phyloP scores from a whole-genome alignment of 352 stramenopile species.

The Phytopythium aichiense region DNA sequence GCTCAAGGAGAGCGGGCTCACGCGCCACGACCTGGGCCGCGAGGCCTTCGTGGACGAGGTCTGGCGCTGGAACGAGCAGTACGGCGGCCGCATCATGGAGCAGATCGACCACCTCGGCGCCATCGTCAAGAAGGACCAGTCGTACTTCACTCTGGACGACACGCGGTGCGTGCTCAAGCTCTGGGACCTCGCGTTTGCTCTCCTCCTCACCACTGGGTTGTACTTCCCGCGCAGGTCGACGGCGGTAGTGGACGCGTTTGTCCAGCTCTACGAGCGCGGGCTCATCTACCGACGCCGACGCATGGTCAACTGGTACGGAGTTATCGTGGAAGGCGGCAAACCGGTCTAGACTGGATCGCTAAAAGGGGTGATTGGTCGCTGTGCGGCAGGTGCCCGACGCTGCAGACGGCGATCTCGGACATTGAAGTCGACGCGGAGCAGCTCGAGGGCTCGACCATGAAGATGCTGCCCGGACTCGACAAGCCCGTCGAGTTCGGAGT shows the following conservation, averaged over 20 bases:
- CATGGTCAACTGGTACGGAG: conserved; percentile 97
- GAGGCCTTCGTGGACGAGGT: conserved; percentile 96
- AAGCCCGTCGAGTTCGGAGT: conserved; percentile 80
- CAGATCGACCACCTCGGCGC: conserved; percentile 94
- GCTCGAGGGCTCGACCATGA: conserved; percentile 87
- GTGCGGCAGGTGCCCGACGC: conserved; percentile 59
- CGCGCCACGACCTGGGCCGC: conserved; percentile 94
- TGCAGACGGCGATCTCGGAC: conserved; percentile 95
- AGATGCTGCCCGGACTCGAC: conserved; percentile 63
- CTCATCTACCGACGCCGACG: conserved; percentile 95
- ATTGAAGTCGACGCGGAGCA: conserved; percentile 98
- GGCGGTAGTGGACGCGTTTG: conserved; percentile 64
- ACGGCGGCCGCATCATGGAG: conserved; percentile 94
- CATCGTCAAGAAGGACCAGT: conserved; percentile 95
- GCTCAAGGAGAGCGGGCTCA: conserved; percentile 89
- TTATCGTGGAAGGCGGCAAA: too few species aligned
- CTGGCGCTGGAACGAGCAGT: conserved; percentile 99
- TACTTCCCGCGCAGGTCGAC: conserved; percentile 20
- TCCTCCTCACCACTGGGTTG: not conserved
- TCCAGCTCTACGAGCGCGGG: conserved; percentile 94
- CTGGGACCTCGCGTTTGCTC: not conserved
- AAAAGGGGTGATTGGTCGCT: not conserved
- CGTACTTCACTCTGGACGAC: conserved; percentile 99
- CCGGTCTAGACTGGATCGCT: too few species aligned
- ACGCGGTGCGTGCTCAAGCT: conserved; percentile 58